Conservation (phyloP, 2,329 filamentous ascomycete genomes). For the Aspergillus nomiae region DNA sequence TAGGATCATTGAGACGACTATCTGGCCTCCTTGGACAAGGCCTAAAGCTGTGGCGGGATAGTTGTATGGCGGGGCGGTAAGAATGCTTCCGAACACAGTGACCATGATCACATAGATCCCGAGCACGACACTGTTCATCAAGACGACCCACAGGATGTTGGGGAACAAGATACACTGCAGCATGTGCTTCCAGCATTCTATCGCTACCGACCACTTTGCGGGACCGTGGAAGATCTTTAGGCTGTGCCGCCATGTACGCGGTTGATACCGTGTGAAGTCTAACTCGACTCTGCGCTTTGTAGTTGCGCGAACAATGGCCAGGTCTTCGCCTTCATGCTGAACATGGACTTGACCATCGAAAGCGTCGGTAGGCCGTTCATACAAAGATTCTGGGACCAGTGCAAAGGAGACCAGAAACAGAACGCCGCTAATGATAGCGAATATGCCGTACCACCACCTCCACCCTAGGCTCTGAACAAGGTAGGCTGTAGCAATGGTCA, state of each 20-base stretch:
- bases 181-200: slow-evolving; percentile 14
- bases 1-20: not conserved
- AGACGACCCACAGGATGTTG: slow-evolving; percentile 12
- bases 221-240: not conserved
- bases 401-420: not conserved
- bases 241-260: not conserved
- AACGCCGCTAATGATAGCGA: slow-evolving; percentile 11
- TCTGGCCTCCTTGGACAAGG: not conserved
- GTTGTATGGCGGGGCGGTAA: not conserved
- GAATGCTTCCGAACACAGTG: slow-evolving; percentile 4
- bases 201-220: slow-evolving; percentile 7
- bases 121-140: slow-evolving; percentile 14
- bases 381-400: not conserved
- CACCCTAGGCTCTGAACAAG: slow-evolving; percentile 13
- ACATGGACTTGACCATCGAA: not conserved
- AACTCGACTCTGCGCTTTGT: not conserved
- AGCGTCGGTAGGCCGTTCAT: not conserved
- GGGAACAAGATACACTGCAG: slow-evolving; percentile 14
- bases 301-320: not conserved
- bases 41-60: not conserved
- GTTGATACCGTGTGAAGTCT: not conserved
- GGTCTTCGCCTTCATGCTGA: not conserved
- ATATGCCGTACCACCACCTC: slow-evolving; percentile 19
- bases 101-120: slow-evolving; percentile 16
- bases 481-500: slow-evolving; percentile 2